Base-by-base conservation (phyloP, 106 monocot species). In the Allium fistulosum region DNA sequence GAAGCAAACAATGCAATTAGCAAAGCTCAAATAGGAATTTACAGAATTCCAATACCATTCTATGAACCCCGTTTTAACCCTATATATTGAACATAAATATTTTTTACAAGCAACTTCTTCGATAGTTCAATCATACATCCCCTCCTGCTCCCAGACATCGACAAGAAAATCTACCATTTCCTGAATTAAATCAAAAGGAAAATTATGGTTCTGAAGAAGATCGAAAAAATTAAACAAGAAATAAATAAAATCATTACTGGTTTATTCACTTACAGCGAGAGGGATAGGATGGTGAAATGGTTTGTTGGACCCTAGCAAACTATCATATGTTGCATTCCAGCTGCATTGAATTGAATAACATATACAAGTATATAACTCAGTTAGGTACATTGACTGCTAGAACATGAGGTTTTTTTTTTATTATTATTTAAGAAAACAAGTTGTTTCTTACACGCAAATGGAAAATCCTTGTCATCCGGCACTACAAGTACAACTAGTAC, bases 281-380 rank as follows among this genome's bases (percentile, higher is more conserved):
- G 85, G 82, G 13, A 83, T 78, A 68, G 75, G 80, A 12, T 75
- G 90, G 10, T 76, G 69, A 68, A 90, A 90, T 69, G 74, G 78
- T 67, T 85, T 90, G 74, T 83, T 85, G 16, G 77, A 76, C 11
- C 80, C 85, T 11, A 90, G 78, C 73, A 90, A 76, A 83, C 71
- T 83, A 46, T 90, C 85, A 56, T 90, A 90, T 11, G 90, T 85
- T 17, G 83, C 85, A 79, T 85, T 90, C 90, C 85, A 90, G 70
- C 90, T 90, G 80, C 63, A 68, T 55, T 9, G 18, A 68, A 8
- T 37, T 37, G 1, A 18, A 66, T 50, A 52, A 53, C 22, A 22
- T 22, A 22, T 22, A 22, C 5, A 26, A 65, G 2, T 28, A 61
- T 4, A 61, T 14, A 62, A 13, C 12, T 46, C 49, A 50, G n/a